Evolutionary conservation across 441 rosid genomes (phyloP).

Genomic region (Gossypium davidsonii): DNA sequence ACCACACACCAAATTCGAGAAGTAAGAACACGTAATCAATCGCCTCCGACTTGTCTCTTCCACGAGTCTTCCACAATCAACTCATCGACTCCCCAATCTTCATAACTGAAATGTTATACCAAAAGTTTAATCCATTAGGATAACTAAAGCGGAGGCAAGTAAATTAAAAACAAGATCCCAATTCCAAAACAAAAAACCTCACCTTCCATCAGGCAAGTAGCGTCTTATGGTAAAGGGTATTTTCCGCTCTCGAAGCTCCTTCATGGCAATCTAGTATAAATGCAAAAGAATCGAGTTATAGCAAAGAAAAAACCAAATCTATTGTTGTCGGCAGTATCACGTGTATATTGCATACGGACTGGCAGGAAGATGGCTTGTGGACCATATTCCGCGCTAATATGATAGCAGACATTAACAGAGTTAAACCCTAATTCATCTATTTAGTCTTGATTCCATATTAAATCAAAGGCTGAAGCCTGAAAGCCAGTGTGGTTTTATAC

Average conservation of each 20-base stretch:
- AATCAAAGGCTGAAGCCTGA: not conserved
- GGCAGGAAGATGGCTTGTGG: not conserved
- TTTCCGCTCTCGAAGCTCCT: constrained; percentile 76
- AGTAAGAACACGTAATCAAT: constrained; percentile 22
- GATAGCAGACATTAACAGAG: not conserved
- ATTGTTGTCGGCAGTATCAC: not conserved
- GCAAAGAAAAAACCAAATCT: not conserved
- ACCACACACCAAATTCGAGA: not conserved
- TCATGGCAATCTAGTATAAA: constrained; percentile 67
- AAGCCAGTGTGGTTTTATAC: not conserved
- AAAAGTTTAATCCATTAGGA: not conserved
- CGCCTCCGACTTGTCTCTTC: constrained; percentile 95
- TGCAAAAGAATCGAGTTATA: not conserved
- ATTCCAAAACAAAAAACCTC: constrained; percentile 12
- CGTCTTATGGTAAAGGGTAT: constrained; percentile 77
- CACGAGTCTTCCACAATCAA: constrained; percentile 88
- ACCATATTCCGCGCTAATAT: not conserved
- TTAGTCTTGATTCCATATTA: not conserved
- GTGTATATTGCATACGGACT: not conserved
- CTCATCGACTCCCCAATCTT: constrained; percentile 92
- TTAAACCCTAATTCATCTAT: not conserved
- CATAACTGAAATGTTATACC: constrained; percentile 40
- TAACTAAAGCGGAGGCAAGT: constrained; percentile 8
- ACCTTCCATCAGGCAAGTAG: constrained; percentile 83
- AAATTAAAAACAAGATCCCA: not conserved